phyloP scores from a whole-genome alignment of 2,329 filamentous ascomycete genomes.

The Akanthomyces lecanii region DNA sequence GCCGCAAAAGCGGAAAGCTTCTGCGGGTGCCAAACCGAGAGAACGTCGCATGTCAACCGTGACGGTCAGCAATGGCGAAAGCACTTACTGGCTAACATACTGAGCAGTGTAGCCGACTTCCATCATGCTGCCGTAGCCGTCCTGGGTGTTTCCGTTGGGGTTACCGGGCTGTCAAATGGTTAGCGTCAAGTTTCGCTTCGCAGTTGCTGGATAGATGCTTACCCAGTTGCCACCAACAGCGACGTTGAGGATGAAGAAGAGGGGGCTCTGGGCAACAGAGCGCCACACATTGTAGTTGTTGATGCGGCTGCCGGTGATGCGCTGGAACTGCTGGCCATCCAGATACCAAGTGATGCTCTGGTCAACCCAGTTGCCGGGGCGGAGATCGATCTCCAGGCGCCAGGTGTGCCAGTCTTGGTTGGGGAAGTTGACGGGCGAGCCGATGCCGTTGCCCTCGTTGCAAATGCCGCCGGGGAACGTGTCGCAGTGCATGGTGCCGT shows the following conservation, averaged over 20 bases:
- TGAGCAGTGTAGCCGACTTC: conserved; percentile 49
- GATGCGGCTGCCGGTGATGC: conserved; percentile 42
- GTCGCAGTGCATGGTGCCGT: conserved; percentile 52
- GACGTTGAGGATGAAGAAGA: conserved; percentile 52
- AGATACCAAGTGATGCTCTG: conserved; percentile 50
- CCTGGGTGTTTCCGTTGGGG: conserved; percentile 43
- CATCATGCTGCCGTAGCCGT: conserved; percentile 45
- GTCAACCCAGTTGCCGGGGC: conserved; percentile 38
- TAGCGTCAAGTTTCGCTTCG: background rate
- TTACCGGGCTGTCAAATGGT: conserved; percentile 39
- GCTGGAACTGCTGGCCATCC: conserved; percentile 42
- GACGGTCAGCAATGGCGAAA: background rate
- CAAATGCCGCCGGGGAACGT: conserved; percentile 42
- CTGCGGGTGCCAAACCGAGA: background rate
- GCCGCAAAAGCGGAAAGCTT: background rate
- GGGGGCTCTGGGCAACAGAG: conserved; percentile 44
- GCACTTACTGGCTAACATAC: conserved; percentile 27
- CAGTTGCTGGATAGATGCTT: conserved; percentile 26
- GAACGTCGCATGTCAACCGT: background rate
- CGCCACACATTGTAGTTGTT: conserved; percentile 45
- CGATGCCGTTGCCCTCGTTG: conserved; percentile 46
- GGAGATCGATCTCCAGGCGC: conserved; percentile 47
- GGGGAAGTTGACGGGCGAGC: conserved; percentile 32
- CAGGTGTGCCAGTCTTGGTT: conserved; percentile 45
- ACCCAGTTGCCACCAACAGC: conserved; percentile 53